Conservation (phyloP, 2,329 filamentous ascomycete species). For the Tolypocladium paradoxum region DNA sequence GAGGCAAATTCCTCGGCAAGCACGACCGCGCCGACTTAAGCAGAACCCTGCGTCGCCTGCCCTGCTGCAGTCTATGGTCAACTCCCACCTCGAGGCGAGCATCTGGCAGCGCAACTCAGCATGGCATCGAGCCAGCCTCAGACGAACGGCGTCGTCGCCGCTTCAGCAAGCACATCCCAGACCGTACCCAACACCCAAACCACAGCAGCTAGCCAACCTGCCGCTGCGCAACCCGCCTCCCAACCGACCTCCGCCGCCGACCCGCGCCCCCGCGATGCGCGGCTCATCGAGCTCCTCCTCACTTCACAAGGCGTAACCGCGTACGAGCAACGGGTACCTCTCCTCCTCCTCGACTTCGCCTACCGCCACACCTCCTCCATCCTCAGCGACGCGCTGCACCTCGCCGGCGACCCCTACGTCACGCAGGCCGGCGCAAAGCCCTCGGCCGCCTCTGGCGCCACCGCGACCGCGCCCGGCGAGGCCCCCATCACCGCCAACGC, state of each 20-base stretch:
- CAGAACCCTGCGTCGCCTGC: background rate
- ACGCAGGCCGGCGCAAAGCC: conserved; percentile 43
- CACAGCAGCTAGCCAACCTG: conserved; percentile 16
- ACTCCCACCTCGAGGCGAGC: background rate
- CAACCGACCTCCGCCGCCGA: conserved; percentile 27
- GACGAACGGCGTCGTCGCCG: conserved; percentile 39
- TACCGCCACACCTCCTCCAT: conserved; percentile 70
- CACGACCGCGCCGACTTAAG: background rate
- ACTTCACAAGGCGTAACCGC: conserved; percentile 67
- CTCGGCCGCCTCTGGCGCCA: conserved; percentile 36
- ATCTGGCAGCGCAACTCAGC: conserved; percentile 1
- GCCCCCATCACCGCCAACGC: conserved; percentile 54
- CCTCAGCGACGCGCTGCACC: conserved; percentile 59
- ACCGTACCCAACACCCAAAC: conserved; percentile 25
- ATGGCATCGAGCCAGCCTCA: conserved; percentile 33
- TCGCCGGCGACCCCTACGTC: conserved; percentile 58
- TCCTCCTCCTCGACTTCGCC: conserved; percentile 76
- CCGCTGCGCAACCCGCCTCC: conserved; percentile 11
- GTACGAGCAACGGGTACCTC: conserved; percentile 73
- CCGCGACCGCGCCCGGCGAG: conserved; percentile 36
- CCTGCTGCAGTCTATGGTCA: background rate
- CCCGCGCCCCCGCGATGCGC: conserved; percentile 63
- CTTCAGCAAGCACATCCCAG: conserved; percentile 27
- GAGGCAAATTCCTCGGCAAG: background rate
- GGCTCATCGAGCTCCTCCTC: conserved; percentile 70